Base-by-base conservation (phyloP, 208 protist species). In the Leishmania aethiopica region DNA sequence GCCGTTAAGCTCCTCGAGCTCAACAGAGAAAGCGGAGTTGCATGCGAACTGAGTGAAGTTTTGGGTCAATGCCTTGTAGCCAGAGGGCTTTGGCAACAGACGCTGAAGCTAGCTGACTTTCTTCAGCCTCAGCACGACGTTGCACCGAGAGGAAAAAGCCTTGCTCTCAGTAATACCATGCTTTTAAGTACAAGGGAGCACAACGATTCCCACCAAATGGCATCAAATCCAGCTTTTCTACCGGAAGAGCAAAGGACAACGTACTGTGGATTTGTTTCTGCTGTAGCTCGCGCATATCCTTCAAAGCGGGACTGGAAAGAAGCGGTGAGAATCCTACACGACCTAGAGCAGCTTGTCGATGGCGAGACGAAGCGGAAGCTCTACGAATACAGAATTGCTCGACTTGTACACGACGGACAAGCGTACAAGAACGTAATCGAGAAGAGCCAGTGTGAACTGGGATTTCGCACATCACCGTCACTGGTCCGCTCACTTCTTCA, bases 1-100 rank as follows among this genome's bases (percentile, higher is more conserved):
- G 92, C 92, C 10, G 75, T 95, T 17, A 79, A 86, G 35, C 59
- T 95, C 32, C 87, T 90, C 62, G 62, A 82, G 57, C 85, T 90
- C 17, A 91, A 93, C 37, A 81, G 72, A 11, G 89, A 89, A 62
- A 77, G 78, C 13, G 42, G 64, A 6, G 51, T 78, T 2, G 62
- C 75, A 3, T 66, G 76, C 8, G 82, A 89, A 47, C 73, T 91
- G 2, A 62, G 78, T 35, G 85, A 91, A 78, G 64, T 81, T 40
- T 77, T 92, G 32, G 82, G 79, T 15, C 89, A 92, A 45, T 79
- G 81, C 67, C 78, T 95, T 69, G 75, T 92, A 0, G 72, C 78
- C 47, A 86, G 85, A 70, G 69, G 82, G 71, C 81, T 79, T 28
- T 89, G 75, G 90, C 78, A 83, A 40, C 78, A 86, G 67, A 77